Evolutionary conservation across 768 basidiomycete species (phyloP), one percentile per base, ranked within the genome.

Genomic region (Boletellus ananas): DNA sequence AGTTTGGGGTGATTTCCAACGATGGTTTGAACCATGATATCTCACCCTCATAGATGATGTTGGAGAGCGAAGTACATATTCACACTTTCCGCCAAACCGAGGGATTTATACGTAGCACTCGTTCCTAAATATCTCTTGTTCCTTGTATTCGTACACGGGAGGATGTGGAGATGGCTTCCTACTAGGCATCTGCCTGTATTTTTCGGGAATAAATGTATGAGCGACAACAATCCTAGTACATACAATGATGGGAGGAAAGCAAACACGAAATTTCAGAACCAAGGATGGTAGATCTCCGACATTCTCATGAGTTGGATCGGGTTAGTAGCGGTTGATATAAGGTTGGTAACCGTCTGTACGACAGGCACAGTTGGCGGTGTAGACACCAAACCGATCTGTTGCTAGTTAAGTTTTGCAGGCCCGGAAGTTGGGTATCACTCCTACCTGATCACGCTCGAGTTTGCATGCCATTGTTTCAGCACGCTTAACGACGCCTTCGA

Each of bases 391-490:
- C 49, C 49, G 11, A 64, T 60, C 63, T 64, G 18, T 12, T 25
- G n/a, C 47, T 13, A 34, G 40, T 66, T 7, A 66, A 20, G 25
- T 4, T 2, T 29, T 17, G 21, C 6, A 13, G 11, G 3, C 25
- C 3, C 23, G 41, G 17, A 25, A 37, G 27, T 33, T 6, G 36
- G 23, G 36, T 18, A 14, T 11, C 35, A 21, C 29, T 54, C 68
- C 50, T 52, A 90, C 91, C 71, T 84, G 84, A 54, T 94, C 90
- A 45, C 92, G 78, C 63, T 94, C 93, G 27, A 81, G 66, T 68
- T 91, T 90, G 71, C 92, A 95, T 9, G 87, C 85, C 79, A 95
- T 80, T 0, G 80, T 75, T 66, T 92, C 88, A 6, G 90, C 87
- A 45, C 85, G 79, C 62, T 89, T 87, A 47, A 90, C 83, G 33